Percentiles rank a stretch among this genome's conserved stretches.
These are phyloP conservation scores for Sclerotinia borealis DNA, from an alignment of 2,329 filamentous ascomycete genomes.

Conservation along the genomic window DNA sequence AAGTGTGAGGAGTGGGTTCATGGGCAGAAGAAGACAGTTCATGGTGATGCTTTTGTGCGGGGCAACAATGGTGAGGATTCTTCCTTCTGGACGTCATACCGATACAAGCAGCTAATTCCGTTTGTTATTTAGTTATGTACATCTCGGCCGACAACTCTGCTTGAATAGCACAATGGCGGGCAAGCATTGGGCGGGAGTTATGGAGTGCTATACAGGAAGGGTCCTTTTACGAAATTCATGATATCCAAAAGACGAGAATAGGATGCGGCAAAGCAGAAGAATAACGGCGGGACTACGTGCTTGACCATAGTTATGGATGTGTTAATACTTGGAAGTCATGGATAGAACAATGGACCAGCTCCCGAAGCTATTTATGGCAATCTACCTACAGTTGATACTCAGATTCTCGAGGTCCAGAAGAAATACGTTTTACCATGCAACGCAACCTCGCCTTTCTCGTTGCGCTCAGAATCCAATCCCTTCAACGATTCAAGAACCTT, in stretches of 20 bases:
- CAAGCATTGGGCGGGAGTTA: constrained; percentile 13
- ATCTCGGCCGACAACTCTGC: constrained; percentile 30
- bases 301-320: background rate
- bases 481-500: constrained; percentile 50
- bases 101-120: background rate
- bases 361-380: background rate
- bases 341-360: background rate
- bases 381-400: constrained; percentile 11
- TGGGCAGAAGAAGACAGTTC: constrained; percentile 72
- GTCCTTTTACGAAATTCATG: constrained; percentile 15
- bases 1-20: constrained; percentile 91
- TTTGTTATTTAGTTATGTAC: constrained; percentile 29
- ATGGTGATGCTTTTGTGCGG: constrained; percentile 91
- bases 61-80: constrained; percentile 77
- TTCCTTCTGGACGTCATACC: background rate
- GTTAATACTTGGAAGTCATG: constrained; percentile 35
- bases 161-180: constrained; percentile 5
- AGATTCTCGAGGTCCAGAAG: constrained; percentile 51
- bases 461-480: constrained; percentile 47
- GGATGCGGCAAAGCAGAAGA: background rate
- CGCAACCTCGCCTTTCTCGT: constrained; percentile 56
- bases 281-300: background rate
- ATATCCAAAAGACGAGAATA: constrained; percentile 15
- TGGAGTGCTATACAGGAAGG: constrained; percentile 12
- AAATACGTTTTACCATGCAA: constrained; percentile 59